Evolutionary conservation across 352 stramenopile genomes (phyloP).

Genomic region (Hyphochytrium catenoides): DNA sequence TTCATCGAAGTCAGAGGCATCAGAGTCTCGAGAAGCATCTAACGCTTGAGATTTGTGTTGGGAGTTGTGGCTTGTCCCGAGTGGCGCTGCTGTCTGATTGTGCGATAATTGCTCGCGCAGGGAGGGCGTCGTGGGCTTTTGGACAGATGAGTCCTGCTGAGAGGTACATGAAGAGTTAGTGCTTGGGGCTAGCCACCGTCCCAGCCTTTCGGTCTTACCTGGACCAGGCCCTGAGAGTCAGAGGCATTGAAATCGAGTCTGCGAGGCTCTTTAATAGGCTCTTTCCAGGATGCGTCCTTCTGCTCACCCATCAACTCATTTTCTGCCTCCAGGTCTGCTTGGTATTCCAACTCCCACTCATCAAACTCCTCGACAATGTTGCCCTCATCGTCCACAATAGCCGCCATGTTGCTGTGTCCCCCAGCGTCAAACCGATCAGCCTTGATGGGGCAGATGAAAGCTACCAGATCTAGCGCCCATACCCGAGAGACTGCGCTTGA

Average conservation of each 20-base stretch:
- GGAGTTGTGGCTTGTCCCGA: too few species aligned
- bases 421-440: not conserved
- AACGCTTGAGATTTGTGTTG: too few species aligned
- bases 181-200: not conserved
- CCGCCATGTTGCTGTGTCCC: not conserved
- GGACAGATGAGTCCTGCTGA: not conserved
- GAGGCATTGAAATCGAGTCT: conserved; percentile 5
- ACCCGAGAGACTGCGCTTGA: too few species aligned
- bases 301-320: conserved; percentile 31
- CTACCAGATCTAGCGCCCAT: too few species aligned
- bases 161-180: conserved; percentile 4
- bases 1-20: too few species aligned
- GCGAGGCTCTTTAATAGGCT: not conserved
- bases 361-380: conserved; percentile 19
- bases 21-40: too few species aligned
- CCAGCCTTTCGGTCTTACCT: too few species aligned
- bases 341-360: conserved; percentile 57
- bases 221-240: too few species aligned
- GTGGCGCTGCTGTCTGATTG: too few species aligned
- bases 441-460: too few species aligned
- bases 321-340: conserved; percentile 40
- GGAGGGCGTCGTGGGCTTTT: conserved; percentile 8
- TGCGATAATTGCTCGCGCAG: not conserved
- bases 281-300: conserved; percentile 16
- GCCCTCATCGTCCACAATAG: conserved; percentile 24